Evolutionary conservation across 2,329 filamentous ascomycete genomes (phyloP).

Genomic region (Colletotrichum lentis): DNA sequence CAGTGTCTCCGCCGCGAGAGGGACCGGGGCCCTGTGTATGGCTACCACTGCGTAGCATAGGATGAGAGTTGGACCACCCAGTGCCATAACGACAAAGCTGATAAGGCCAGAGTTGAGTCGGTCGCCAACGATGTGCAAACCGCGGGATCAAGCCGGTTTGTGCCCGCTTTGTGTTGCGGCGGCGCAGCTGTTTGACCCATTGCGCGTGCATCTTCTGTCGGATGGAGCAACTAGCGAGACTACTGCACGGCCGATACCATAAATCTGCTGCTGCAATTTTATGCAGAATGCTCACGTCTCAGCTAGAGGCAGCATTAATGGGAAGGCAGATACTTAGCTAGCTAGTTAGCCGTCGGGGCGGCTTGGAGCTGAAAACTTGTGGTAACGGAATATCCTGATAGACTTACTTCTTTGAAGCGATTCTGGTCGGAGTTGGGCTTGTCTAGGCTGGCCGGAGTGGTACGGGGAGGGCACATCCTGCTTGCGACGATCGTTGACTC

Average conservation of each 20-base stretch:
- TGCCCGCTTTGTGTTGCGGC: slow-evolving; percentile 37
- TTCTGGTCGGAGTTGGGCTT: neutral
- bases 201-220: slow-evolving; percentile 22
- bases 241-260: slow-evolving; percentile 32
- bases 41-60: neutral
- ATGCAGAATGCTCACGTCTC: slow-evolving; percentile 37
- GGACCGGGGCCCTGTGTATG: slow-evolving; percentile 21
- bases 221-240: slow-evolving; percentile 24
- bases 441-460: neutral
- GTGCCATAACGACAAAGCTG: slow-evolving; percentile 27
- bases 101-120: slow-evolving; percentile 29
- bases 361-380: slow-evolving; percentile 17
- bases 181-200: slow-evolving; percentile 33
- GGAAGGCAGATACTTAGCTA: neutral
- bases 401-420: slow-evolving; percentile 5
- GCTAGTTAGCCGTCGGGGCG: neutral
- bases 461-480: neutral
- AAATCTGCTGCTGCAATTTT: slow-evolving; percentile 22
- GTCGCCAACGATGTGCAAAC: slow-evolving; percentile 28
- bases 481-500: slow-evolving; percentile 3
- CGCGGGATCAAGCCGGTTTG: slow-evolving; percentile 31
- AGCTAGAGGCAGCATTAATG: slow-evolving; percentile 25
- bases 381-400: neutral
- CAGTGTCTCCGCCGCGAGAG: slow-evolving; percentile 12
- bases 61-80: slow-evolving; percentile 15